Percentiles rank a stretch among this genome's conserved stretches.
These are phyloP conservation scores for Mucuna pruriens DNA, from an alignment of 306 rosid genomes.

Conservation along the genomic window DNA sequence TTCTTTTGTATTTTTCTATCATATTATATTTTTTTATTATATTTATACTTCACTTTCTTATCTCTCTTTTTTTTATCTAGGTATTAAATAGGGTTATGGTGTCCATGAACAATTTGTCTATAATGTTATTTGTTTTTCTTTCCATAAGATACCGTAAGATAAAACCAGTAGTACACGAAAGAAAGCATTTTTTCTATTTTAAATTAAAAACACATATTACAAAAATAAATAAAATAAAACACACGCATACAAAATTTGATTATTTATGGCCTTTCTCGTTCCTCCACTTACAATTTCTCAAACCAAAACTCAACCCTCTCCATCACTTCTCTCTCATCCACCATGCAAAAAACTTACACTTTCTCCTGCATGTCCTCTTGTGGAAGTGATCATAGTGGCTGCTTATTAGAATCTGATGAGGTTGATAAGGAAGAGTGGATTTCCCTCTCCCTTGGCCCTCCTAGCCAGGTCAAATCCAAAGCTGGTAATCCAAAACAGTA, in stretches of 20 bases:
- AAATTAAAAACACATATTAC: not conserved
- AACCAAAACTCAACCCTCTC: not conserved
- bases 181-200: too few species aligned
- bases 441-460: conserved; percentile 67
- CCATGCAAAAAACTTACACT: conserved; percentile 50
- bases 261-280: not conserved
- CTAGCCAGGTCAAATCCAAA: conserved; percentile 44
- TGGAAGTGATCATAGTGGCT: not conserved
- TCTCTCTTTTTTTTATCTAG: too few species aligned
- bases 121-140: too few species aligned
- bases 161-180: too few species aligned
- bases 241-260: not conserved
- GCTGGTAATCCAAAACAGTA: not conserved
- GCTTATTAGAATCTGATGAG: conserved; percentile 36
- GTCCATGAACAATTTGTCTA: too few species aligned
- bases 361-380: conserved; percentile 41
- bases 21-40: too few species aligned
- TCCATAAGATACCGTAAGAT: too few species aligned
- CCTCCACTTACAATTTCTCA: not conserved
- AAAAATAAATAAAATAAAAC: not conserved
- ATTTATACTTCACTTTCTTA: too few species aligned
- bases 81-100: too few species aligned
- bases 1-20: too few species aligned
- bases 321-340: not conserved
- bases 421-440: conserved; percentile 55